phyloP scores from a whole-genome alignment of 2,329 filamentous ascomycete species.

The Colletotrichum destructivum region DNA sequence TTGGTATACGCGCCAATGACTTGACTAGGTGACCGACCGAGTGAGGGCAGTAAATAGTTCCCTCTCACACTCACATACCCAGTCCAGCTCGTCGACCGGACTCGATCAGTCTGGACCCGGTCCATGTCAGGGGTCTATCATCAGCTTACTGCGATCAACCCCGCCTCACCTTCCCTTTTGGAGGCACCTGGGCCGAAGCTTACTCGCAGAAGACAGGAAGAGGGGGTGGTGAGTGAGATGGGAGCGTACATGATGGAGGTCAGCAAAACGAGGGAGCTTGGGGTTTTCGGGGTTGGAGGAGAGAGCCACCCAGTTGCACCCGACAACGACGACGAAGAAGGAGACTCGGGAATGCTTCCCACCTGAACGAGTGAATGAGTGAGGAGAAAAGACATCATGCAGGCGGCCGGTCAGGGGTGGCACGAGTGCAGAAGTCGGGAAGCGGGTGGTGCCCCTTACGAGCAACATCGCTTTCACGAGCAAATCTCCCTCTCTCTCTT shows the following conservation, averaged over 20 bases:
- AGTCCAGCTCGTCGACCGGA: background rate
- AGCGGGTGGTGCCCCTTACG: no score
- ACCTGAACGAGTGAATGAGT: background rate
- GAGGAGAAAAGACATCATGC: background rate
- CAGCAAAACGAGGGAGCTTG: background rate
- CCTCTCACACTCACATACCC: constrained; percentile 4
- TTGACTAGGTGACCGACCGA: background rate
- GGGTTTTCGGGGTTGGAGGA: no score
- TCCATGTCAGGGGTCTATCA: constrained; percentile 19
- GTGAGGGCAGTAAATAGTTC: background rate
- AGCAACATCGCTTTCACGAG: no score
- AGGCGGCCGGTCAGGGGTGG: background rate
- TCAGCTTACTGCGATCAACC: constrained; percentile 19
- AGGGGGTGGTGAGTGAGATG: background rate
- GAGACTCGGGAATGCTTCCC: background rate
- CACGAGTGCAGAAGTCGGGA: background rate
- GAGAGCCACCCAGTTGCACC: background rate
- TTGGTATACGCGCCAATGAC: background rate
- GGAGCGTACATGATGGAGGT: background rate
- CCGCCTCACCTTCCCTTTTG: constrained; percentile 36
- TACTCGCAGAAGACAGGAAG: background rate
- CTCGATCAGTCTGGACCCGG: constrained; percentile 11
- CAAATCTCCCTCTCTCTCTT: no score
- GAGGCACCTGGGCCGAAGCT: constrained; percentile 35
- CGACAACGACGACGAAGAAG: background rate